These are phyloP conservation scores for Trypethelium eluteriae DNA, from an alignment of 495 filamentous ascomycete species.

Conservation along the genomic window DNA sequence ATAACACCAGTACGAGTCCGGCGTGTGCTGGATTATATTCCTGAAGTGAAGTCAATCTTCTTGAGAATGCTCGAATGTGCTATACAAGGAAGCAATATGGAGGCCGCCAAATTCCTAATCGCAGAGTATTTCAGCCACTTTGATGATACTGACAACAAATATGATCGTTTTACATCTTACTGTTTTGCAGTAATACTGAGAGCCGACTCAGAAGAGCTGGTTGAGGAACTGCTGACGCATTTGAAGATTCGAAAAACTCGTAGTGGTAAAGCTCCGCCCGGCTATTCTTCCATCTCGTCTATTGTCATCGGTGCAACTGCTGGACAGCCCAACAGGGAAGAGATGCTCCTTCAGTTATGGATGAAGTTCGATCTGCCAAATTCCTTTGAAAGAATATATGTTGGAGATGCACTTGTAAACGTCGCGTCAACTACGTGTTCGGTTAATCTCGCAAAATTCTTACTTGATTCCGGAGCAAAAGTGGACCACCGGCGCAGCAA, in stretches of 20 bases:
- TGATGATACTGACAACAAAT: neutral
- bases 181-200: neutral
- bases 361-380: neutral
- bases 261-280: no score
- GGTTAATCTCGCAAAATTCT: conserved; percentile 17
- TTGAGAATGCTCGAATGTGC: neutral
- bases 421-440: conserved; percentile 19
- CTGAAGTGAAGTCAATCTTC: neutral
- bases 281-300: neutral
- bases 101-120: neutral
- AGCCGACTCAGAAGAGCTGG: neutral
- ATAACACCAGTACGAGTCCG: neutral
- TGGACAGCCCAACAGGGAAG: neutral
- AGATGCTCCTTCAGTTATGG: neutral
- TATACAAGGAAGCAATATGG: neutral
- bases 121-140: neutral
- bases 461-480: conserved; percentile 22
- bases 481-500: conserved; percentile 12
- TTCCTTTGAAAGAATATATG: neutral
- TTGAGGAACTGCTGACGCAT: neutral
- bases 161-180: neutral
- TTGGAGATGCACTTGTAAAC: neutral
- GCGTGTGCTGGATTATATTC: neutral
- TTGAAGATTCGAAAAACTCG: neutral
- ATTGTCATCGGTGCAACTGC: neutral